These are phyloP conservation scores for Lomentospora prolificans DNA, from an alignment of 2,329 filamentous ascomycete genomes.

Conservation along the genomic window DNA sequence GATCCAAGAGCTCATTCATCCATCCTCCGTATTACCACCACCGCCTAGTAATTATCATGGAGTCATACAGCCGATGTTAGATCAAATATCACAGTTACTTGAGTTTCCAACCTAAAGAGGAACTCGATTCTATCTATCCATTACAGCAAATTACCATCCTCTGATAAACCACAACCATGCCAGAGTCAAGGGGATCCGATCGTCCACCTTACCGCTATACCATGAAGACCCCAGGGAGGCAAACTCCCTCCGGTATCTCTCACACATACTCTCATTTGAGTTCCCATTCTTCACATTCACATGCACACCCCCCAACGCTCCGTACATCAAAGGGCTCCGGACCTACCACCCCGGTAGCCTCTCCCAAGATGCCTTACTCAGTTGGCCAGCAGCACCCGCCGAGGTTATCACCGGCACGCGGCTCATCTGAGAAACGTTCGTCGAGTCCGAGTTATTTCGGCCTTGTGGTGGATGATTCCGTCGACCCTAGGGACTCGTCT, in stretches of 20 bases:
- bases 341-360: constrained; percentile 40
- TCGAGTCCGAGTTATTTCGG: constrained; percentile 83
- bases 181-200: not conserved
- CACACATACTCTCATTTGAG: constrained; percentile 21
- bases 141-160: not conserved
- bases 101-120: not conserved
- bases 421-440: constrained; percentile 7
- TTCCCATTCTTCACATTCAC: constrained; percentile 15
- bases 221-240: constrained; percentile 35
- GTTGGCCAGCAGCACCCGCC: constrained; percentile 46
- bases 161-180: not conserved
- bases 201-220: constrained; percentile 24
- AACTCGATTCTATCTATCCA: not conserved
- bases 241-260: constrained; percentile 18
- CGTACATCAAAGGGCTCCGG: constrained; percentile 19
- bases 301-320: constrained; percentile 22
- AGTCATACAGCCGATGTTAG: not conserved
- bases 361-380: constrained; percentile 41
- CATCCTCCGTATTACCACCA: not conserved
- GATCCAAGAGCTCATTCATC: not conserved
- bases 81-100: not conserved
- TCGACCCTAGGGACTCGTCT: constrained; percentile 53
- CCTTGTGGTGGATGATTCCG: constrained; percentile 51
- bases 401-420: not conserved
- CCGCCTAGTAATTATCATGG: not conserved